A percentile compares a stretch with the other conserved stretches of the same genome.
phyloP scores from a whole-genome alignment of 108 stramenopile genomes.

The Cyclostephanos tholiformis region DNA sequence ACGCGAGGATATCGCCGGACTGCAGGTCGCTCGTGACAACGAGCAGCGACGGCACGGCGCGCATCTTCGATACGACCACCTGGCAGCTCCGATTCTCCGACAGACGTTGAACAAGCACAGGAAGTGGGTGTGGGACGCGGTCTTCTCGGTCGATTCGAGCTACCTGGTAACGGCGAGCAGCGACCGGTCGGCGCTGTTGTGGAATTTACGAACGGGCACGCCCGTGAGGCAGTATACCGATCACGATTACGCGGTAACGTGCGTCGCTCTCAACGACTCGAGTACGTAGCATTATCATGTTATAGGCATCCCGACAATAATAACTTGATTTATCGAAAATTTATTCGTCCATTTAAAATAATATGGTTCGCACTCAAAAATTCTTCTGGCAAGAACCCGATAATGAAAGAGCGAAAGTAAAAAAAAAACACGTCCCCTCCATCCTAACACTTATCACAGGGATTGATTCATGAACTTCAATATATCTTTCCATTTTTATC shows the following conservation, averaged over 20 bases:
- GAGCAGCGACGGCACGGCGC: slow-evolving; percentile 88
- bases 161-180: slow-evolving; percentile 96
- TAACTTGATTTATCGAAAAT: background rate
- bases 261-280: slow-evolving; percentile 97
- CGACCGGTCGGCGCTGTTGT: slow-evolving; percentile 90
- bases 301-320: background rate
- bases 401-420: no score
- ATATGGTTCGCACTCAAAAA: no score
- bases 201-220: slow-evolving; percentile 93
- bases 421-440: background rate
- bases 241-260: slow-evolving; percentile 93
- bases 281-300: slow-evolving; percentile 51
- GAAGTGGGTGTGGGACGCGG: slow-evolving; percentile 98
- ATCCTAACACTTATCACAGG: slow-evolving; percentile 19
- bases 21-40: slow-evolving; percentile 91
- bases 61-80: slow-evolving; percentile 85
- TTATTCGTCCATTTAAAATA: no score
- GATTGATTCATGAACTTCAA: slow-evolving; percentile 87
- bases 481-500: slow-evolving; percentile 76
- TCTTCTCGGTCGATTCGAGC: slow-evolving; percentile 94
- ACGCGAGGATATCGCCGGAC: slow-evolving; percentile 85
- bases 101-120: slow-evolving; percentile 80
- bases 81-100: slow-evolving; percentile 82
- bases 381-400: no score
- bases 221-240: slow-evolving; percentile 93